A percentile compares a stretch with the other conserved stretches of the same genome.
Conservation (phyloP, 257 asterid species). For the Cynanchum wilfordii region DNA sequence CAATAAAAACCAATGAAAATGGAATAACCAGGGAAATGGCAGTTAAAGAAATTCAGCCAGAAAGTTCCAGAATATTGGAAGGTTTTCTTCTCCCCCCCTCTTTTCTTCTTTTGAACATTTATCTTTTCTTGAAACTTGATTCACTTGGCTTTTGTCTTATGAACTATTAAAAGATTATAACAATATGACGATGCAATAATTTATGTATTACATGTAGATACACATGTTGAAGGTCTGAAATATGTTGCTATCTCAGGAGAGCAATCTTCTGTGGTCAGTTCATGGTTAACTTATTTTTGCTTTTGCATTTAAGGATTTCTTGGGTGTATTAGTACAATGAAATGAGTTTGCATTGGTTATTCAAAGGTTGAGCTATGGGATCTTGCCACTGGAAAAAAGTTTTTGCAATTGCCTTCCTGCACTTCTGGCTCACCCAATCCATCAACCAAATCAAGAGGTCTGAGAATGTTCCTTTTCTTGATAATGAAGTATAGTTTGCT, state of each 20-base stretch:
- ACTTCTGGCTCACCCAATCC: conserved; percentile 24
- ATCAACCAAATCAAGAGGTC: conserved; percentile 52
- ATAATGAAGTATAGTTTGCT: background rate
- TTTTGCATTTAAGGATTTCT: conserved; percentile 9
- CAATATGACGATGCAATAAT: background rate
- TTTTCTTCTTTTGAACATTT: background rate
- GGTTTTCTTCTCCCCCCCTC: conserved; percentile 18
- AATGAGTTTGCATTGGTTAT: conserved; percentile 11
- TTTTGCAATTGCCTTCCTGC: conserved; percentile 43
- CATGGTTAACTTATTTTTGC: background rate
- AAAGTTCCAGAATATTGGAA: conserved; percentile 21
- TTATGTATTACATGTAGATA: conserved; percentile 16
- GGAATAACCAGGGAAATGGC: conserved; percentile 18
- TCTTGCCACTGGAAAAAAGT: conserved; percentile 45
- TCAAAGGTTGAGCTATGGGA: conserved; percentile 78
- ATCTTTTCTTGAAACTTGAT: background rate
- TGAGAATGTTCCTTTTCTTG: background rate
- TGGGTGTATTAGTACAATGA: background rate
- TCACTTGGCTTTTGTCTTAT: background rate
- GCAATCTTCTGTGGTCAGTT: conserved; percentile 53
- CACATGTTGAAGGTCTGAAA: conserved; percentile 29
- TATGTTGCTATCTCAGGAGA: conserved; percentile 70
- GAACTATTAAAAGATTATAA: background rate
- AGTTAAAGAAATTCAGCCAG: conserved; percentile 23
- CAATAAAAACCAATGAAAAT: conserved; percentile 17